A percentile compares a stretch with the other conserved stretches of the same genome.
phyloP scores from a whole-genome alignment of 2,329 filamentous ascomycete genomes.

The Fusarium sp. region DNA sequence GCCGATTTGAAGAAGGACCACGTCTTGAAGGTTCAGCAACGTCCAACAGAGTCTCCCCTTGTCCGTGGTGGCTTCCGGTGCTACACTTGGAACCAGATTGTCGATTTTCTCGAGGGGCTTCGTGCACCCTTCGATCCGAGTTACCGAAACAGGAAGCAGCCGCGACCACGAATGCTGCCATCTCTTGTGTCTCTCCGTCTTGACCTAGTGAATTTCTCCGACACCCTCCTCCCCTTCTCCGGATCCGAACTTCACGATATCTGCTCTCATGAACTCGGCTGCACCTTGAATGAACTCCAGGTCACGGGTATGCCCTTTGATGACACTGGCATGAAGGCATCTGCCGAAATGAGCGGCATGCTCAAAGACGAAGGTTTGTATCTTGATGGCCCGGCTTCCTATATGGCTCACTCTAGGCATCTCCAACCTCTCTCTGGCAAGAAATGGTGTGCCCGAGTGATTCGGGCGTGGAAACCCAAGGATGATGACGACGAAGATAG shows the following conservation, averaged over 20 bases:
- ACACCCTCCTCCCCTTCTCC: constrained; percentile 58
- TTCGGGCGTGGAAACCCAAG: constrained; percentile 58
- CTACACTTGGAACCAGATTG: constrained; percentile 66
- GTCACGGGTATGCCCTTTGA: constrained; percentile 65
- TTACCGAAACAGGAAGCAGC: constrained; percentile 50
- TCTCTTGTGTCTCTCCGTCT: constrained; percentile 61
- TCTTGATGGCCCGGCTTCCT: constrained; percentile 59
- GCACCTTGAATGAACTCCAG: constrained; percentile 64
- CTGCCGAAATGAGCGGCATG: constrained; percentile 62
- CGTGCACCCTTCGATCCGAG: constrained; percentile 62
- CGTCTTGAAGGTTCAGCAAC: constrained; percentile 55
- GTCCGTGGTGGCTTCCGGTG: constrained; percentile 65
- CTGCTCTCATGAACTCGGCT: constrained; percentile 65
- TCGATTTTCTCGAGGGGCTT: constrained; percentile 64
- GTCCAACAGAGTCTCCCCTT: constrained; percentile 59
- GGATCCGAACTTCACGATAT: constrained; percentile 63
- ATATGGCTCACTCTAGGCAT: constrained; percentile 55
- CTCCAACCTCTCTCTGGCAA: constrained; percentile 56
- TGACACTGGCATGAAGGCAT: constrained; percentile 60
- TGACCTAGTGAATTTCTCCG: constrained; percentile 67
- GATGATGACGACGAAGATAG: constrained; percentile 39
- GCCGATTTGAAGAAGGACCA: constrained; percentile 56
- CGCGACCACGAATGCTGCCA: constrained; percentile 60
- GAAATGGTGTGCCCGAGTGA: constrained; percentile 57
- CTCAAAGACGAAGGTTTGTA: constrained; percentile 66